Evolutionary conservation across 139 green algal genomes (phyloP).

Genomic region (Closterium sp.): DNA sequence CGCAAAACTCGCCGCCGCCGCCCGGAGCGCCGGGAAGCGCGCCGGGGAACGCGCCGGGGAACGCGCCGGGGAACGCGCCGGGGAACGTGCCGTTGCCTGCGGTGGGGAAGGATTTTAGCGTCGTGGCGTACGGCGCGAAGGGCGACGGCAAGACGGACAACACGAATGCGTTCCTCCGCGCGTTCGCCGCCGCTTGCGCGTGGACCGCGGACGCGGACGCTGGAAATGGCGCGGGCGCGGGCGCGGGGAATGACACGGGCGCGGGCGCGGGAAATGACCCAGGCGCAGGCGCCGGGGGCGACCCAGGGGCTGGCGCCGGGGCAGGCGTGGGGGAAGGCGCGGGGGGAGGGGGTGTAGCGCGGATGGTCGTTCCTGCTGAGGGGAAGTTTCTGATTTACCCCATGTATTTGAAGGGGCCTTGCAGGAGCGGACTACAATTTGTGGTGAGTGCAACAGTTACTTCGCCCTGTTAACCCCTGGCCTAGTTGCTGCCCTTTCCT

Average conservation of each 20-base stretch:
- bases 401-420: background rate
- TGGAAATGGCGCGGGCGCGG: background rate
- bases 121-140: background rate
- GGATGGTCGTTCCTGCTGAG: background rate
- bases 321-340: too few species aligned
- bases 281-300: too few species aligned
- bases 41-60: too few species aligned
- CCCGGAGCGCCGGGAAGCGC: too few species aligned
- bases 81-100: background rate
- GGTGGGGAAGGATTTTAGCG: background rate
- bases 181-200: background rate
- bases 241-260: too few species aligned
- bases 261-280: background rate
- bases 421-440: background rate
- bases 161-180: background rate
- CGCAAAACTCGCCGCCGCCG: background rate
- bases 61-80: background rate
- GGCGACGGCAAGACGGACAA: background rate
- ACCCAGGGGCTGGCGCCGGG: too few species aligned
- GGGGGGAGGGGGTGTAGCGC: too few species aligned
- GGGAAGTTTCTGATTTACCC: background rate
- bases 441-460: background rate
- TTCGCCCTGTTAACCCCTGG: too few species aligned
- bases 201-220: background rate
- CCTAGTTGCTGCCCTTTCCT: too few species aligned